These are phyloP conservation scores for Bocquillonia castaneifolia DNA, from an alignment of 441 rosid species.

Conservation along the genomic window DNA sequence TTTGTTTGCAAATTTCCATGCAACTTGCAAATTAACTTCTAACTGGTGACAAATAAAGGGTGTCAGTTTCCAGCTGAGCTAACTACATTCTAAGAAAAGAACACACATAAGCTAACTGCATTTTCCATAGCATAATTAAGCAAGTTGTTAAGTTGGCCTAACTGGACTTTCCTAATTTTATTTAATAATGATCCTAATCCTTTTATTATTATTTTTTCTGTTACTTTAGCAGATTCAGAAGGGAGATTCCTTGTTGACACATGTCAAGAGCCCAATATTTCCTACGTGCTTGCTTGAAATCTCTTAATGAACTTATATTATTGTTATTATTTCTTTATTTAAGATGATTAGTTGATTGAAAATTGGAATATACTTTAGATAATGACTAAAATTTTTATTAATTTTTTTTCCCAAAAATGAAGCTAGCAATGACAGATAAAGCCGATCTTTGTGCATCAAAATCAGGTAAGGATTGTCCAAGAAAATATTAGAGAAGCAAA, in stretches of 20 bases:
- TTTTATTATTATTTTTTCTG: background rate
- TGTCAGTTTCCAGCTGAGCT: background rate
- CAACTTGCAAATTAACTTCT: background rate
- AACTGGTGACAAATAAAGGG: background rate
- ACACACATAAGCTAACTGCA: too few relatives aligned
- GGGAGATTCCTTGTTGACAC: background rate
- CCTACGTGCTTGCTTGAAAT: background rate
- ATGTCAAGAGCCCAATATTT: constrained; percentile 5
- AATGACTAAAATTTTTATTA: background rate
- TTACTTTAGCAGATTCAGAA: background rate
- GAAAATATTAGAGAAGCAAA: background rate
- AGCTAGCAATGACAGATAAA: constrained; percentile 16
- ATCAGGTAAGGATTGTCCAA: constrained; percentile 23
- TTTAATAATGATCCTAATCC: background rate
- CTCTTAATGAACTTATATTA: background rate
- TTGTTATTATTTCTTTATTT: background rate
- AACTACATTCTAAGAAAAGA: background rate
- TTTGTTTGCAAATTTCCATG: too few relatives aligned
- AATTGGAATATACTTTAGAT: background rate
- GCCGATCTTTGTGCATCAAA: constrained; percentile 33
- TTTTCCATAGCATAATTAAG: background rate
- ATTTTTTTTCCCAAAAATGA: background rate
- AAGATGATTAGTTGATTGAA: background rate
- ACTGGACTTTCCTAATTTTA: background rate
- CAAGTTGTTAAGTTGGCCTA: background rate